Conservation (phyloP, 805 yeast genomes). For the Schizosaccharomyces osmophilus region DNA sequence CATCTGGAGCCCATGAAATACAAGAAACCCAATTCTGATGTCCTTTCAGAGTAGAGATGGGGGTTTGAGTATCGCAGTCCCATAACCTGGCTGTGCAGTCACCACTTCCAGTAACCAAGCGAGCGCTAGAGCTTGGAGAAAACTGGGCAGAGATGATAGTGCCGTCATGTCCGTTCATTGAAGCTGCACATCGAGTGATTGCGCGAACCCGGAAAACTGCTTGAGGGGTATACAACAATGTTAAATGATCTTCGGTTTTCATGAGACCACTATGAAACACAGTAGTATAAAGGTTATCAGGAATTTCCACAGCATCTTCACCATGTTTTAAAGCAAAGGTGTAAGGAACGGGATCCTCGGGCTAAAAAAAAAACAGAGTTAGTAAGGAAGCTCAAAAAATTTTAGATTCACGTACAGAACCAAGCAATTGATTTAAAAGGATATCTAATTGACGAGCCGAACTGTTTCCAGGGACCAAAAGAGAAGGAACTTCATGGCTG, state of each 20-base stretch:
- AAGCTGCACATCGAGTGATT: conserved; percentile 71
- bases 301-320: conserved; percentile 41
- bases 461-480: conserved; percentile 58
- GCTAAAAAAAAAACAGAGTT: not conserved
- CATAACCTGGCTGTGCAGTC: conserved; percentile 87
- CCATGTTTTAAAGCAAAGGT: conserved; percentile 35
- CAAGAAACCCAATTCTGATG: conserved; percentile 87
- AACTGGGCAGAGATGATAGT: conserved; percentile 79
- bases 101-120: conserved; percentile 88
- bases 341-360: conserved; percentile 74
- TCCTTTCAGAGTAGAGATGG: conserved; percentile 53
- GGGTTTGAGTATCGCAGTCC: conserved; percentile 92
- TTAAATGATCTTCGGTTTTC: conserved; percentile 79
- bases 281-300: conserved; percentile 51
- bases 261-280: conserved; percentile 66
- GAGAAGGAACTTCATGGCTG: not conserved
- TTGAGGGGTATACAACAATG: conserved; percentile 76
- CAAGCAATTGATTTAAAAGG: conserved; percentile 54
- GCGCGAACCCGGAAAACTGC: conserved; percentile 86
- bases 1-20: conserved; percentile 81
- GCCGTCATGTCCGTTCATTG: conserved; percentile 87
- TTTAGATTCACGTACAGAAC: conserved; percentile 10
- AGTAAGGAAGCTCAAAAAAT: not conserved
- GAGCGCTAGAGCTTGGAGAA: conserved; percentile 68
- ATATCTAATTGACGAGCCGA: conserved; percentile 71